These are phyloP conservation scores for Clarireedia homoeocarpa DNA, from an alignment of 2,329 filamentous ascomycete species.

Conservation along the genomic window DNA sequence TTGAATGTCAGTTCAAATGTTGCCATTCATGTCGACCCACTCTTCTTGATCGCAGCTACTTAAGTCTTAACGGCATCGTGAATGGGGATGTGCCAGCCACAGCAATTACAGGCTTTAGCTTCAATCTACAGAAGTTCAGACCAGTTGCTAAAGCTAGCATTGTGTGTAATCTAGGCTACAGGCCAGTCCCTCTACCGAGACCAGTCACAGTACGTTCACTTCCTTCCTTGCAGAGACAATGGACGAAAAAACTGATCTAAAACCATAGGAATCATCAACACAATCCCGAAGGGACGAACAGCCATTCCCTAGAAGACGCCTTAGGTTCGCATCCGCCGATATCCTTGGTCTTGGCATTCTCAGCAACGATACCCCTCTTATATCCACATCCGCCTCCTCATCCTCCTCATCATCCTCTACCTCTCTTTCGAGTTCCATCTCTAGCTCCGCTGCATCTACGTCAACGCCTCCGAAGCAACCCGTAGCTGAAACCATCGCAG, in stretches of 20 bases:
- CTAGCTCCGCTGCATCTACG: background rate
- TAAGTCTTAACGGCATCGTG: conserved; percentile 44
- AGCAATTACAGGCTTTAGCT: conserved; percentile 45
- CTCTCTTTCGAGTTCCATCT: background rate
- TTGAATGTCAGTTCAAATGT: conserved; percentile 43
- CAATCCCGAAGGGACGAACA: background rate
- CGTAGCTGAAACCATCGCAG: background rate
- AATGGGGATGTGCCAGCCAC: conserved; percentile 42
- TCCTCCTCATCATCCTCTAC: background rate
- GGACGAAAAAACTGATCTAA: background rate
- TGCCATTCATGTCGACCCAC: conserved; percentile 43
- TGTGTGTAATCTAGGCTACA: conserved; percentile 25
- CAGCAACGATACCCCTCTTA: background rate
- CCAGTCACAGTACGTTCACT: conserved; percentile 10
- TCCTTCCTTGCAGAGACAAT: background rate
- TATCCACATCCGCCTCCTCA: background rate
- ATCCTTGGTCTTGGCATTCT: conserved; percentile 13
- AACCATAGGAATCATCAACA: background rate
- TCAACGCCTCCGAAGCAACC: background rate
- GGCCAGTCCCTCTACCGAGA: conserved; percentile 13
- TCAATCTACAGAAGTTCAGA: conserved; percentile 36
- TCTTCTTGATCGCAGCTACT: conserved; percentile 36
- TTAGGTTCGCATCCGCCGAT: background rate
- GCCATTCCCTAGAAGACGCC: background rate
- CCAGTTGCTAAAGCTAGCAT: conserved; percentile 29